A percentile compares a stretch with the other conserved stretches of the same genome.
phyloP scores from a whole-genome alignment of 345 rosid genomes.

The Cardiospermum halicacabum region DNA sequence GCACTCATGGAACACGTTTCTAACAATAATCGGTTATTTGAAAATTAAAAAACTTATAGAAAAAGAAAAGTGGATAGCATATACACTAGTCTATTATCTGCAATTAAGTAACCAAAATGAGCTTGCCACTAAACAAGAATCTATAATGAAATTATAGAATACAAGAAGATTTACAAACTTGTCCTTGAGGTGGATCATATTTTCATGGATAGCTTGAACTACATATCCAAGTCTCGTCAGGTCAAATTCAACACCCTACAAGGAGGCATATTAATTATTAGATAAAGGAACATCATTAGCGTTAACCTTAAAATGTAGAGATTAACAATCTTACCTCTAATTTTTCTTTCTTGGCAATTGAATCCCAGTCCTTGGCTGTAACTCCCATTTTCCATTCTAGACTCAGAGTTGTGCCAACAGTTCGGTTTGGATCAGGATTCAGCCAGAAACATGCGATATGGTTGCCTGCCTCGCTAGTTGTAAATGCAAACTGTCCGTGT shows the following conservation, averaged over 20 bases:
- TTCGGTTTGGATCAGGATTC: conserved; percentile 31
- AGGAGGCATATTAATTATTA: not conserved
- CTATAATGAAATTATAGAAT: not conserved
- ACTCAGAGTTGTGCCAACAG: conserved; percentile 43
- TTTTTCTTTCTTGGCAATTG: conserved; percentile 87
- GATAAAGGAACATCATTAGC: not conserved
- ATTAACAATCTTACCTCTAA: conserved; percentile 55
- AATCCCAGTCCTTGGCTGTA: conserved; percentile 94
- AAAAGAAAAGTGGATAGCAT: not conserved
- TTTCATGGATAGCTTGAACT: conserved; percentile 59
- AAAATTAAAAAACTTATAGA: too few relatives aligned
- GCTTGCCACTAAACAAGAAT: not conserved
- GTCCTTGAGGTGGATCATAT: conserved; percentile 50
- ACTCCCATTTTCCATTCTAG: conserved; percentile 91
- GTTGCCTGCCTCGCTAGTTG: conserved; percentile 66
- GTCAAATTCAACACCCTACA: conserved; percentile 87
- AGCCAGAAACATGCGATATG: conserved; percentile 74
- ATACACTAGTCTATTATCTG: not conserved
- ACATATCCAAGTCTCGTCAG: conserved; percentile 65
- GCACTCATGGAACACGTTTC: not conserved
- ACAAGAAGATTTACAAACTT: conserved; percentile 25
- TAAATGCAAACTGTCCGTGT: conserved; percentile 69
- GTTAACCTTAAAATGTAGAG: not conserved
- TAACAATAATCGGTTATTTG: not conserved
- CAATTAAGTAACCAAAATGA: not conserved